Conservation (phyloP, 371 early-diverging fungal species). For the Fennellomyces sp. region DNA sequence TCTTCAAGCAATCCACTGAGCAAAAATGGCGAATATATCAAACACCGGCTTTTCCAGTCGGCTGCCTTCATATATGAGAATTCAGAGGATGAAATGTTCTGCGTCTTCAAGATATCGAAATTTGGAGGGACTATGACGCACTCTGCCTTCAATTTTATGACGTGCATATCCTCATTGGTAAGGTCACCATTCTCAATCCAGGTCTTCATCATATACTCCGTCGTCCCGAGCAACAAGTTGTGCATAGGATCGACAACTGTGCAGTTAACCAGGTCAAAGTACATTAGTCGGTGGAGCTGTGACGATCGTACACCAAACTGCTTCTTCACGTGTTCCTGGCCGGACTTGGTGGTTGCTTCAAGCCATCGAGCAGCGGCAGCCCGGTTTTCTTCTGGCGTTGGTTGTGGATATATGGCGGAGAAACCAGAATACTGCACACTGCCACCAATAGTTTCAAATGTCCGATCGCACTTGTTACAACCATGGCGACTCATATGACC, state of each 20-base stretch:
- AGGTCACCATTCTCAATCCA: not conserved
- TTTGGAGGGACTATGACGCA: not conserved
- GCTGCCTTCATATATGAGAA: not conserved
- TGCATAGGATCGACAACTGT: conserved; percentile 14
- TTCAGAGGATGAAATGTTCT: not conserved
- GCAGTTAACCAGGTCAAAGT: conserved; percentile 4
- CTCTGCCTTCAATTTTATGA: not conserved
- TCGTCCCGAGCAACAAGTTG: conserved; percentile 6
- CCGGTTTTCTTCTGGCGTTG: not conserved
- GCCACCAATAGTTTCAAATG: not conserved
- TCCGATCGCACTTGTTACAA: not conserved
- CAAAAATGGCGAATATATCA: conserved; percentile 1
- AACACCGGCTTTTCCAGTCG: conserved; percentile 7
- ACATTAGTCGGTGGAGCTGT: not conserved
- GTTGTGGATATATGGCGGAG: not conserved
- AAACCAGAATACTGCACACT: too few relatives aligned
- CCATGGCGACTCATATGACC: not conserved
- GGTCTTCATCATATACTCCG: not conserved
- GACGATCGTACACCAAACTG: not conserved
- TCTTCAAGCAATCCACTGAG: not conserved
- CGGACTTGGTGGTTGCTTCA: not conserved
- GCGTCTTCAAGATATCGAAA: not conserved
- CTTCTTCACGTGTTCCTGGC: not conserved
- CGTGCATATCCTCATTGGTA: not conserved
- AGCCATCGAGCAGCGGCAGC: not conserved